phyloP scores from a whole-genome alignment of 139 green algal species.

The Mesotaenium endlicherianum region DNA sequence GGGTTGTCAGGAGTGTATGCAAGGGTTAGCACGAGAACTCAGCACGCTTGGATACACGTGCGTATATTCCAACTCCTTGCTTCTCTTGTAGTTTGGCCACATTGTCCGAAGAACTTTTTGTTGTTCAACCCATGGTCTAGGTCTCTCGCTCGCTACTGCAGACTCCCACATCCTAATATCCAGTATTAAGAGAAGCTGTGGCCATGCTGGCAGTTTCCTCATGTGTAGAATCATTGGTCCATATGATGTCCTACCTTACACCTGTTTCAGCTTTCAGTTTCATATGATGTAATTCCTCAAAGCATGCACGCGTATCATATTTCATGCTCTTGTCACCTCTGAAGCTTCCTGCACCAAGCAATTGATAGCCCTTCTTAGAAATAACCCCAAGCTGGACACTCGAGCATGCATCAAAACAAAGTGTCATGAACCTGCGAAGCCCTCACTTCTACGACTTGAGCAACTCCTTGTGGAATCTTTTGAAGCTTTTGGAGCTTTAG shows the following conservation, averaged over 20 bases:
- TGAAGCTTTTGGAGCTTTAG: not conserved
- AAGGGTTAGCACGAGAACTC: not conserved
- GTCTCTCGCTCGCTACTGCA: not conserved
- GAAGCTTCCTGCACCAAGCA: not conserved
- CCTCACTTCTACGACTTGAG: not conserved
- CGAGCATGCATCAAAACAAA: not conserved
- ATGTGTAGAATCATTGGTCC: not conserved
- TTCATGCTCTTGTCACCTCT: not conserved
- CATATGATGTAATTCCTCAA: no score
- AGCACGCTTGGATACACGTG: constrained; percentile 6
- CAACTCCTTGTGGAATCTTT: not conserved
- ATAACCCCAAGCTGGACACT: not conserved
- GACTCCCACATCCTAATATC: not conserved
- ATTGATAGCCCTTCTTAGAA: not conserved
- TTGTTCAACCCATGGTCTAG: not conserved
- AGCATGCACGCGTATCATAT: no score
- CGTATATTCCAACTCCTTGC: not conserved
- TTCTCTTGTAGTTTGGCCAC: not conserved
- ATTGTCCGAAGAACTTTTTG: not conserved
- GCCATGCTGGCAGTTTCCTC: not conserved
- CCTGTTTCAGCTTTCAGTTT: no score
- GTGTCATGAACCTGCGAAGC: not conserved
- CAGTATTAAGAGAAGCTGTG: not conserved
- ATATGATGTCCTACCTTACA: no score
- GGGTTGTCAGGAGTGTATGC: not conserved